Base-by-base conservation (phyloP, 495 filamentous ascomycete genomes). In the Penicillium parvum region DNA sequence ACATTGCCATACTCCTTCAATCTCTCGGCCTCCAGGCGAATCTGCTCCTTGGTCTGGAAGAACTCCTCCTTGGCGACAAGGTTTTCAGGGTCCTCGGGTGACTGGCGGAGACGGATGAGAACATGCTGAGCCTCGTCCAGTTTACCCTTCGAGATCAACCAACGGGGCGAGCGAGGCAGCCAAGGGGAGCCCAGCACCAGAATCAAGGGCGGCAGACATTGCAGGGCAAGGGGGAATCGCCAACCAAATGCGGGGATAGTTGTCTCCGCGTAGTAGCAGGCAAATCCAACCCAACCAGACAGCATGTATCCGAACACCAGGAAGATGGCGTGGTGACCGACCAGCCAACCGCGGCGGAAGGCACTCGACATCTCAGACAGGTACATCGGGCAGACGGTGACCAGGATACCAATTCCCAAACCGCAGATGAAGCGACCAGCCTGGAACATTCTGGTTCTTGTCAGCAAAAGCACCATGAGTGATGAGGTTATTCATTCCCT, bases 371-470 rank as follows among this genome's bases (percentile, higher is more conserved):
- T 55, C 32, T 71, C 67, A 18, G 63, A 63, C 3, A 67, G 55
- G 28, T 71, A 71, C 66, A 75, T 73, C 1, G 73, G 73, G 29
- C 69, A 67, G 9, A 65, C 61, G 12, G 67, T 70, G 4, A 68
- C 65, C 0, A 77, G 57, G 5, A 69, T 66, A 28, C 73, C 73
- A 16, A 68, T 60, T 18, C 73, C 73, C n/a, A 69, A 54, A 12
- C 73, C 72, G 17, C 68, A 66, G 27, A 74, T 60, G 17, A 76
- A 68, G 1, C 74, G 63, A 2, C 65, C 72, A 14, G 64, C 65
- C 37, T 72, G 61, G 55, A 76, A 75, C 72, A 76, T 77, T 9
- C 62, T 52, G 52, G 11, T 11, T 7, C 1, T 17, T 18, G 21
- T 58, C 16, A 52, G 45, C 11, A 10, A n/a, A 15, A 17, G 2